A percentile compares a stretch with the other conserved stretches of the same genome.
These are phyloP conservation scores for Eucalyptus cloeziana DNA, from an alignment of 345 rosid species.

Conservation along the genomic window DNA sequence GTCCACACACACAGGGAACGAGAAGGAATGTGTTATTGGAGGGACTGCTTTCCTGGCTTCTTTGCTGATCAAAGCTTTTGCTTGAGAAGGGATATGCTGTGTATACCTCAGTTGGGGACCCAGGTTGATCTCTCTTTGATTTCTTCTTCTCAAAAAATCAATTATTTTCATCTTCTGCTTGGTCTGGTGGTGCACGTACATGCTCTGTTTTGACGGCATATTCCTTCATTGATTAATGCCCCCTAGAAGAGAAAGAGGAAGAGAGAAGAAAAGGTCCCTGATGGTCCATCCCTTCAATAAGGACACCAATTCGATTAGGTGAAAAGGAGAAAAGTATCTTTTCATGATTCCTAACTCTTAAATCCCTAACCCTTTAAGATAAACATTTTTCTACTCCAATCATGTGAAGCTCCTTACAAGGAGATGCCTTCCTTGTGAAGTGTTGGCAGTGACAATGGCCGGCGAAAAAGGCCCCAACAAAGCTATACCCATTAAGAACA, in stretches of 20 bases:
- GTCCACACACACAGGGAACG: not conserved
- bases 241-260: not conserved
- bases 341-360: not conserved
- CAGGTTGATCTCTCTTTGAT: not conserved
- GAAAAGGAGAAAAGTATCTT: not conserved
- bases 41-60: not conserved
- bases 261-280: not conserved
- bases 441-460: not conserved
- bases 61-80: not conserved
- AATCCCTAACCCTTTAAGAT: not conserved
- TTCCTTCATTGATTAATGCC: not conserved
- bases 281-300: not conserved
- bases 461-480: not conserved
- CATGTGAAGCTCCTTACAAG: not conserved
- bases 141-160: not conserved
- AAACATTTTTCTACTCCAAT: not conserved
- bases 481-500: not conserved
- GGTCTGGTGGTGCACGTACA: not conserved
- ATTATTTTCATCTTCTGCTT: not conserved
- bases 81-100: not conserved
- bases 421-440: not conserved
- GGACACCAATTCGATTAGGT: not conserved
- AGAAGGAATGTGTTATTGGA: not conserved
- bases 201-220: not conserved
- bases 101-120: not conserved